Percentiles rank a stretch among this genome's conserved stretches.
These are phyloP conservation scores for Stephanodiscus minutulus DNA, from an alignment of 108 stramenopile genomes.

Conservation along the genomic window DNA sequence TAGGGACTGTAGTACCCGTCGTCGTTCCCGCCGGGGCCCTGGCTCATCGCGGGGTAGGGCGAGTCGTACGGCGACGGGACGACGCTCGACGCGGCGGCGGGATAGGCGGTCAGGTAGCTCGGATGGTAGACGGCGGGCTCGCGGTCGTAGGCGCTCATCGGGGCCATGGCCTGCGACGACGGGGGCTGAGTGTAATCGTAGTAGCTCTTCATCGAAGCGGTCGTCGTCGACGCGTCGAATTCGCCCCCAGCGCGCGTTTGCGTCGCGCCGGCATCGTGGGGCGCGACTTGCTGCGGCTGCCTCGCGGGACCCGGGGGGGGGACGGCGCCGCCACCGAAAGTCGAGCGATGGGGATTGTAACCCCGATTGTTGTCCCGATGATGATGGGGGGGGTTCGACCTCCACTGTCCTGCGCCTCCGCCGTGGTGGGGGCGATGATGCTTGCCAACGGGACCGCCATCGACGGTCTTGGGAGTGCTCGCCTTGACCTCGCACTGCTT, in stretches of 20 bases:
- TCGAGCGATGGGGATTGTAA: constrained; percentile 2
- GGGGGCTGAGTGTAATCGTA: neutral
- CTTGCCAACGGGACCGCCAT: neutral
- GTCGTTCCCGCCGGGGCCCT: too few species aligned
- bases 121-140: neutral
- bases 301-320: too few species aligned
- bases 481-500: constrained; percentile 72
- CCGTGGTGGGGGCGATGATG: neutral
- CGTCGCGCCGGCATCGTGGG: too few species aligned
- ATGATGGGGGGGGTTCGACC: neutral
- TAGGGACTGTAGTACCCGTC: too few species aligned
- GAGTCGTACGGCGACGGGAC: neutral
- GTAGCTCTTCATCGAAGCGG: neutral
- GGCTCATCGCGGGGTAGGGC: too few species aligned
- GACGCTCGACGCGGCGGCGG: neutral
- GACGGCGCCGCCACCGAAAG: neutral
- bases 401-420: neutral
- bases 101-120: neutral
- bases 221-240: neutral
- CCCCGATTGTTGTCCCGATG: neutral
- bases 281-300: too few species aligned
- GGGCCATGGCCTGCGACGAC: neutral
- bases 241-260: neutral
- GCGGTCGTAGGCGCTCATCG: constrained; percentile 1
- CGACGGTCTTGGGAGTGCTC: constrained; percentile 49